A percentile compares a stretch with the other conserved stretches of the same genome.
phyloP scores from a whole-genome alignment of 805 yeast species.

The Henningerozyma blattae region DNA sequence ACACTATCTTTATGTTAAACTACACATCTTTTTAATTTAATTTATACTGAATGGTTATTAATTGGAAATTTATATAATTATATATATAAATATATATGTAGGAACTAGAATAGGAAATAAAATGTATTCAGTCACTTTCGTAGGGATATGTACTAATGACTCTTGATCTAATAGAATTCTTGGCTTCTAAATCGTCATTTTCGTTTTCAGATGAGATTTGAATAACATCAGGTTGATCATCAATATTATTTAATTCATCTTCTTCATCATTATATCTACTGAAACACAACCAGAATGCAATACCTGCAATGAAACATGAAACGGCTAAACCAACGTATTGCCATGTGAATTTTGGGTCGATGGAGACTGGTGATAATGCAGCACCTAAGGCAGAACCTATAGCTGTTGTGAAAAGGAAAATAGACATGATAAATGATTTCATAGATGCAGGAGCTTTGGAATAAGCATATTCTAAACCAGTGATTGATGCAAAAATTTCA shows the following conservation, averaged over 20 bases:
- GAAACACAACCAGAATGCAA: conserved; percentile 49
- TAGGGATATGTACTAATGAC: no score
- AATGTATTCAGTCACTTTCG: no score
- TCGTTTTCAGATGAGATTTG: no score
- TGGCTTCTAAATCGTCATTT: no score
- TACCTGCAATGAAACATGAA: conserved; percentile 48
- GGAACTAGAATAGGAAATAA: no score
- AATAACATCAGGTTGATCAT: no score
- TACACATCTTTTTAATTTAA: no score
- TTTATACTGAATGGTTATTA: no score
- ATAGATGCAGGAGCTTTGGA: conserved; percentile 61
- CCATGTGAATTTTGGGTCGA: conserved; percentile 60
- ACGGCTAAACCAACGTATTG: conserved; percentile 52
- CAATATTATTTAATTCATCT: conserved; percentile 47
- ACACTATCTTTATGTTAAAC: no score
- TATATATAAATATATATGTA: no score
- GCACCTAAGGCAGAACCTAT: conserved; percentile 65
- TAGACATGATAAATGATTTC: conserved; percentile 33
- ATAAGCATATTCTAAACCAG: conserved; percentile 76
- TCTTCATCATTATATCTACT: conserved; percentile 40
- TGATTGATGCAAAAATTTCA: conserved; percentile 67
- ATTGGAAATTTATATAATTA: no score
- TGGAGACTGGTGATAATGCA: conserved; percentile 54
- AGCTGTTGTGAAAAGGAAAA: conserved; percentile 61
- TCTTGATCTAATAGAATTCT: no score